phyloP scores from a whole-genome alignment of 2,329 filamentous ascomycete genomes.

The Podosphaera fusca region DNA sequence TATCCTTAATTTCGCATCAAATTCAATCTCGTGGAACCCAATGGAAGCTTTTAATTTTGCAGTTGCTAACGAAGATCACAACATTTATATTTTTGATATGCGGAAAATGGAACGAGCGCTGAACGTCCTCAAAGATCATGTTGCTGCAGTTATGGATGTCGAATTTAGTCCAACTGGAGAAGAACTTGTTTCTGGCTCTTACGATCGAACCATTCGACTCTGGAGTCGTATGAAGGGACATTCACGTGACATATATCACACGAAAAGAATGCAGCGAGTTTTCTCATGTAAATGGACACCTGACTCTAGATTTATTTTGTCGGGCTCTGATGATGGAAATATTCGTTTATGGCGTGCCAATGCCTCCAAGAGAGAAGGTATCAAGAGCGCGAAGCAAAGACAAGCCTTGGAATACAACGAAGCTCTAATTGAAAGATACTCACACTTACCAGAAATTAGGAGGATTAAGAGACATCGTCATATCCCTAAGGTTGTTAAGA shows the following conservation, averaged over 20 bases:
- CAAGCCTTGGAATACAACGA: constrained; percentile 84
- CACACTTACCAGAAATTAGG: constrained; percentile 88
- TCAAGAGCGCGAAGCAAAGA: constrained; percentile 67
- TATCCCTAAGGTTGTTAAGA: constrained; percentile 81
- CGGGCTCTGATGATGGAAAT: constrained; percentile 85
- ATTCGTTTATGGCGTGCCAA: constrained; percentile 73
- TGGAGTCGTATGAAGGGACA: constrained; percentile 66
- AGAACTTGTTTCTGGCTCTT: constrained; percentile 75
- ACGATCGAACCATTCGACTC: constrained; percentile 67
- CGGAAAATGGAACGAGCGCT: constrained; percentile 68
- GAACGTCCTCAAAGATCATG: constrained; percentile 78
- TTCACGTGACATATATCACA: constrained; percentile 86
- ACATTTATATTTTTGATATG: constrained; percentile 56
- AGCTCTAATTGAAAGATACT: constrained; percentile 59
- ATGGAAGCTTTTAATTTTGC: constrained; percentile 95
- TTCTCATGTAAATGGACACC: constrained; percentile 70
- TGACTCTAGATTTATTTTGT: constrained; percentile 73
- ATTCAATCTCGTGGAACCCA: constrained; percentile 77
- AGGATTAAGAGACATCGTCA: constrained; percentile 82
- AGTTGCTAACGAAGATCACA: constrained; percentile 67
- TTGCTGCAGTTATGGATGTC: constrained; percentile 82
- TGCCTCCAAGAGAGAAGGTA: constrained; percentile 58
- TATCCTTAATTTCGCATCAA: constrained; percentile 59
- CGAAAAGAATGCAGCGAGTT: constrained; percentile 90
- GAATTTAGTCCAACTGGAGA: constrained; percentile 89